phyloP scores from a whole-genome alignment of 345 rosid species.

The Alliaria petiolata region DNA sequence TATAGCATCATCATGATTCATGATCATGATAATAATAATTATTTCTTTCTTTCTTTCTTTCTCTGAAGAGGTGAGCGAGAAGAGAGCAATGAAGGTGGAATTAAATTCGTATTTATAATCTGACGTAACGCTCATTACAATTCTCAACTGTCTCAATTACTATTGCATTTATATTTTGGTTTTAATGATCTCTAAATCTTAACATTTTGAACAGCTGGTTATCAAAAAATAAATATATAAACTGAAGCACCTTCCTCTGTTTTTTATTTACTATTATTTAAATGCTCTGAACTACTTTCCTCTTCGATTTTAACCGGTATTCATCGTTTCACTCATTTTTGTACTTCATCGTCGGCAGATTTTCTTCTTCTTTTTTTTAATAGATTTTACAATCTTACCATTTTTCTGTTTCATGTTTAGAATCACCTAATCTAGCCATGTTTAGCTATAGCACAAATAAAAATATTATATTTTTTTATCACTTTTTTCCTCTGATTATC shows the following conservation, averaged over 20 bases:
- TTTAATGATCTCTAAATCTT: conserved; percentile 72
- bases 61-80: conserved; percentile 30
- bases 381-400: background rate
- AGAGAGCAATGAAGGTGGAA: conserved; percentile 40
- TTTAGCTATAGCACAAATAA: background rate
- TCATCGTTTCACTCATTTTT: conserved; percentile 24
- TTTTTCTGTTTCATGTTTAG: background rate
- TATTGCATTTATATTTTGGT: conserved; percentile 83
- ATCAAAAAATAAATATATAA: background rate
- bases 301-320: conserved; percentile 27
- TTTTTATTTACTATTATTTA: conserved; percentile 34
- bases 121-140: conserved; percentile 76
- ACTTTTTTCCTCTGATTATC: background rate
- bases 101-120: conserved; percentile 79
- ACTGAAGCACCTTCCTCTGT: conserved; percentile 26
- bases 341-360: conserved; percentile 11
- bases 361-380: background rate
- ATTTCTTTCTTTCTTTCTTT: background rate
- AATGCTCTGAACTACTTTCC: conserved; percentile 69
- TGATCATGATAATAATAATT: conserved; percentile 29
- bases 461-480: background rate
- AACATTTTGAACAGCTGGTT: conserved; percentile 38
- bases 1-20: conserved; percentile 32
- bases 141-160: conserved; percentile 96
- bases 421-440: conserved; percentile 4